These are phyloP conservation scores for Talaromyces thailandensis DNA, from an alignment of 495 filamentous ascomycete species.

Conservation along the genomic window DNA sequence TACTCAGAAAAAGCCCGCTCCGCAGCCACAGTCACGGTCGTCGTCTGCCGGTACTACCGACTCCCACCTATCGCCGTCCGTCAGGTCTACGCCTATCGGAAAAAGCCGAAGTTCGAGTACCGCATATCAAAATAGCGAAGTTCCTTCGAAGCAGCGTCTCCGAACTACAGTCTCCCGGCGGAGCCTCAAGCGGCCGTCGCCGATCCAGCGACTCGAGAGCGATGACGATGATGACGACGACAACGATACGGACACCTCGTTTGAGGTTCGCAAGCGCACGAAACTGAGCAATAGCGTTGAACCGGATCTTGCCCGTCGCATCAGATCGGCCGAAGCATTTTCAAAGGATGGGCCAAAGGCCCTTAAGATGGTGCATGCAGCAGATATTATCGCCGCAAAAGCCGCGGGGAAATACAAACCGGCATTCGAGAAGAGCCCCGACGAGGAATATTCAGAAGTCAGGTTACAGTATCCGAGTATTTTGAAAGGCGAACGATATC, in stretches of 20 bases:
- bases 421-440: slow-evolving; percentile 32
- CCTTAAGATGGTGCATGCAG: slow-evolving; percentile 56
- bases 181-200: slow-evolving; percentile 36
- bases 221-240: slow-evolving; percentile 37
- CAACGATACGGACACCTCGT: slow-evolving; percentile 37
- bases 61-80: slow-evolving; percentile 9
- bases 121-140: background rate
- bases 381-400: slow-evolving; percentile 51
- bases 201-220: slow-evolving; percentile 38
- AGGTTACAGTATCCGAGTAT: slow-evolving; percentile 66
- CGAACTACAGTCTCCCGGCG: slow-evolving; percentile 20
- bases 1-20: slow-evolving; percentile 23
- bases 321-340: slow-evolving; percentile 55
- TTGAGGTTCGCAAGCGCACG: slow-evolving; percentile 38
- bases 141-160: slow-evolving; percentile 22
- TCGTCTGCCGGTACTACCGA: slow-evolving; percentile 10
- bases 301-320: slow-evolving; percentile 46
- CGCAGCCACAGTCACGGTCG: slow-evolving; percentile 16
- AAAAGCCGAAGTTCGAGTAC: slow-evolving; percentile 1
- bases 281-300: slow-evolving; percentile 33
- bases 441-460: slow-evolving; percentile 38
- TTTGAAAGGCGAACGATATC: slow-evolving; percentile 62
- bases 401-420: slow-evolving; percentile 34
- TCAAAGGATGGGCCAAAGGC: slow-evolving; percentile 41
- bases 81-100: slow-evolving; percentile 11